phyloP scores from a whole-genome alignment of 2,329 filamentous ascomycete species.

The Aspergillus proliferans region DNA sequence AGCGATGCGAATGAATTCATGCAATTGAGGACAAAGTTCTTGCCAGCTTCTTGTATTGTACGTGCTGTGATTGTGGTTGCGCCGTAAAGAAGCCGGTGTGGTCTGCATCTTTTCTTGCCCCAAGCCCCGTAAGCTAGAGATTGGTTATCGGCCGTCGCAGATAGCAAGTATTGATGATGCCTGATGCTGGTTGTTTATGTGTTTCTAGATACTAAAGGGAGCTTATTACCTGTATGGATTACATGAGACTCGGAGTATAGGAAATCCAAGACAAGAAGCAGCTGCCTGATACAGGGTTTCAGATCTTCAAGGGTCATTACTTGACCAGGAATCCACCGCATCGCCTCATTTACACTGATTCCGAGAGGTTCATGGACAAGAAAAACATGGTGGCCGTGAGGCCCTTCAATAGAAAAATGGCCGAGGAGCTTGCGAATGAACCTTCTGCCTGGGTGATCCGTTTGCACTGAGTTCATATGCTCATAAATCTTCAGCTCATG shows the following conservation, averaged over 20 bases:
- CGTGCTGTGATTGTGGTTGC: too few relatives aligned
- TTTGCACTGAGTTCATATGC: constrained; percentile 8
- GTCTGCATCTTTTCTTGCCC: too few relatives aligned
- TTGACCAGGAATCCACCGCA: not conserved
- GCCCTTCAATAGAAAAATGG: constrained; percentile 12
- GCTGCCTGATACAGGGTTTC: constrained; percentile 7
- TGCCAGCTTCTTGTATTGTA: too few relatives aligned
- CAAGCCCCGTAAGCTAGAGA: too few relatives aligned
- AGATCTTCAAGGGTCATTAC: constrained; percentile 5
- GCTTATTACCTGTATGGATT: too few relatives aligned
- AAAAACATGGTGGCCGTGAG: constrained; percentile 13
- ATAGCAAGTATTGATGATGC: too few relatives aligned
- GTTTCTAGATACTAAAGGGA: too few relatives aligned
- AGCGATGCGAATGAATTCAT: too few relatives aligned
- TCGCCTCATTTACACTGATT: constrained; percentile 7
- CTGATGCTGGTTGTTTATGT: too few relatives aligned
- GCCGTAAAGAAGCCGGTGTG: too few relatives aligned
- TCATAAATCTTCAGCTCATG: constrained; percentile 14
- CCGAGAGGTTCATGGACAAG: constrained; percentile 18
- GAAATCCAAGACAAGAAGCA: constrained; percentile 7
- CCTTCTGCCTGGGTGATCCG: constrained; percentile 11
- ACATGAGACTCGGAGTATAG: not conserved
- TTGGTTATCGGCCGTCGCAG: too few relatives aligned
- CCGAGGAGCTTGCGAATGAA: constrained; percentile 13
- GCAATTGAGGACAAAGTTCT: too few relatives aligned